Evolutionary conservation across 2,329 filamentous ascomycete genomes (phyloP).

Genomic region (Aspergillus sergii): DNA sequence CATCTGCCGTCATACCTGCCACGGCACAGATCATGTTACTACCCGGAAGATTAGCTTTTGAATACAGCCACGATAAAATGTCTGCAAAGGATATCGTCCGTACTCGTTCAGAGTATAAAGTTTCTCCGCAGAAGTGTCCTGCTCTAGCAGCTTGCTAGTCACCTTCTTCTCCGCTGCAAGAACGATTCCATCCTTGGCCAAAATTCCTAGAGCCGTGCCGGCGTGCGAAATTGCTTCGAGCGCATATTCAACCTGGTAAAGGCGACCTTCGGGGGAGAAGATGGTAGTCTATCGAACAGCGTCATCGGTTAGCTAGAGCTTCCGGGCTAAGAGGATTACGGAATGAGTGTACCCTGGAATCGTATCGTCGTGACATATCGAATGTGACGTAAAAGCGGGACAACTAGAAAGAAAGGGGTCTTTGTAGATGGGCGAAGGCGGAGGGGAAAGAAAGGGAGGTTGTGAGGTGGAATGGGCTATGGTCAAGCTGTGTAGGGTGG

Average conservation of each 20-base stretch:
- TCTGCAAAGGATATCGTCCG: conserved; percentile 36
- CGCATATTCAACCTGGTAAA: conserved; percentile 99
- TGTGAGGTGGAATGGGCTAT: conserved; percentile 18
- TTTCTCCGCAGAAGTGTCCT: conserved; percentile 99
- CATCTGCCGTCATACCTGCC: conserved; percentile 97
- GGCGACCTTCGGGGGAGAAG: conserved; percentile 97
- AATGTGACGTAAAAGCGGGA: conserved; percentile 19
- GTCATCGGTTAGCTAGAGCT: conserved; percentile 41
- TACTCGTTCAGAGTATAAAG: conserved; percentile 99
- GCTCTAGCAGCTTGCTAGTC: conserved; percentile 97
- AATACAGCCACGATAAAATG: neutral
- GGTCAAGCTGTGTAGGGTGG: conserved; percentile 25
- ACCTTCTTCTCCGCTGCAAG: conserved; percentile 98
- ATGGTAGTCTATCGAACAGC: conserved; percentile 78
- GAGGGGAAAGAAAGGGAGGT: conserved; percentile 6
- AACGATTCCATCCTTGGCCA: conserved; percentile 97
- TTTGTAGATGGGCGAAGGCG: conserved; percentile 2
- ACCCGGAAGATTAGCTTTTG: conserved; percentile 20
- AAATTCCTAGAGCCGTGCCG: conserved; percentile 92
- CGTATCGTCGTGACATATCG: conserved; percentile 93
- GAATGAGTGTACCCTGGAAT: conserved; percentile 76
- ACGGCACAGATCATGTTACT: conserved; percentile 99
- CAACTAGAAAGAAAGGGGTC: conserved; percentile 10
- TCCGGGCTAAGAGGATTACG: conserved; percentile 23
- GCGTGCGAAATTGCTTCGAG: conserved; percentile 98